Conservation (phyloP, 805 yeast species). For the Kodamaea jinghongensis region DNA sequence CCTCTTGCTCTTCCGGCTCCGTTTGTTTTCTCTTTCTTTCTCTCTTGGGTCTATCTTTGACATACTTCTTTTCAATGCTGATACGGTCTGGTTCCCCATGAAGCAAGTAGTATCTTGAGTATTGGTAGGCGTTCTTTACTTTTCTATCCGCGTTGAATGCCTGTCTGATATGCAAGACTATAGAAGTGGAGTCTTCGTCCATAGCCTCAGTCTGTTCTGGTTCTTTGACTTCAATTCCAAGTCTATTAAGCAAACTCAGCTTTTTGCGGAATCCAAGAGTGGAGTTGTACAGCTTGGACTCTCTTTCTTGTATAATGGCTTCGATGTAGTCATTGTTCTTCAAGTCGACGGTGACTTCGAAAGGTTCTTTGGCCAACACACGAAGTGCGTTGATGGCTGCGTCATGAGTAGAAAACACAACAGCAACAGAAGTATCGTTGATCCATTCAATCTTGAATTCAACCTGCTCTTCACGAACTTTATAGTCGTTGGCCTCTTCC, state of each 20-base stretch:
- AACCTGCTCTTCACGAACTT: slow-evolving; percentile 22
- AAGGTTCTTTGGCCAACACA: slow-evolving; percentile 1
- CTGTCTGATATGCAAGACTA: slow-evolving; percentile 45
- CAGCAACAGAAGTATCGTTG: slow-evolving; percentile 56
- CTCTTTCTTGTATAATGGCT: slow-evolving; percentile 35
- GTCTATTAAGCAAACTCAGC: slow-evolving; percentile 27
- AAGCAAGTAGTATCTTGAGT: slow-evolving; percentile 61
- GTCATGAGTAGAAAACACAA: slow-evolving; percentile 49
- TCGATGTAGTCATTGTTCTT: slow-evolving; percentile 16
- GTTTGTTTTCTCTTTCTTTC: slow-evolving; percentile 9
- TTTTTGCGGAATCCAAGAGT: slow-evolving; percentile 33
- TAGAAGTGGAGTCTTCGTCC: slow-evolving; percentile 40
- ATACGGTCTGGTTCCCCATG: slow-evolving; percentile 68
- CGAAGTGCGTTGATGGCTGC: slow-evolving; percentile 37
- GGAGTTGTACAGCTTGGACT: slow-evolving; percentile 40
- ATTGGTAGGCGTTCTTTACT: slow-evolving; percentile 52
- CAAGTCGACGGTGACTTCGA: slow-evolving; percentile 5
- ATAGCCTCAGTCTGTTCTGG: slow-evolving; percentile 18
- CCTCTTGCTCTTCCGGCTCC: slow-evolving; percentile 16
- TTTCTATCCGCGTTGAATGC: slow-evolving; percentile 56
- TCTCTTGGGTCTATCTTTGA: slow-evolving; percentile 4
- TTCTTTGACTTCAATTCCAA: slow-evolving; percentile 17
- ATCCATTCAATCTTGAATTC: slow-evolving; percentile 61
- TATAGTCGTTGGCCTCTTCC: slow-evolving; percentile 14
- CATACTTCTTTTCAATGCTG: slow-evolving; percentile 17